Evolutionary conservation across 768 basidiomycete species (phyloP), one percentile per base, ranked within the genome.

Genomic region (Tylopilus intermedius): DNA sequence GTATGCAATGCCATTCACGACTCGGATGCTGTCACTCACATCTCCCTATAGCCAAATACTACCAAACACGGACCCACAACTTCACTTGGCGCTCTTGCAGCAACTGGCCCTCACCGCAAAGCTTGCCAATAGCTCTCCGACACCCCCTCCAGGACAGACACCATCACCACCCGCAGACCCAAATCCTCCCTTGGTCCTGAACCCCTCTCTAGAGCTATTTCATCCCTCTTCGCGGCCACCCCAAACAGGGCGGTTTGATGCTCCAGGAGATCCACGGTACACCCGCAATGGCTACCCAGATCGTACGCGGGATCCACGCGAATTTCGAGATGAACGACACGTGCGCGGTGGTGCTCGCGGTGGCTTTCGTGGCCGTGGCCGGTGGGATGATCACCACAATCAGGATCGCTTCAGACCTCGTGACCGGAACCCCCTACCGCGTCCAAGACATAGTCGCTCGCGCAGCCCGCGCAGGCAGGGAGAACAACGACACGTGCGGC

Each of bases 21-120:
- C 18, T 18, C 18, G 18, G 43, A 6, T 30, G 30, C 44, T 5
- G 35, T 37, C 14, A 15, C 52, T 41, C 35, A 32, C 8, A 8
- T 53, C 24, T 13, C 11, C 15, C 45, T 57, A 8, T 59, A 85
- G 83, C 73, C 85, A 86, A 84, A 80, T 72, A 80, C 63, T 66
- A 55, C 62, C 81, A 82, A 86, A 82, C 63, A 79, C 68, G 6
- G 62, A 72, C 51, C 71, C 69, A 45, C 70, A 70, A 47, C 61
- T 80, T 61, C 79, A 80, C 56, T 72, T 91, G 50, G 82, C 85
- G 45, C 73, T 88, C 58, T 73, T 93, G 62, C 88, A 90, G 64
- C 88, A 89, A 65, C 77, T 91, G 66, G 77, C 87, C 49, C 81
- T 83, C 62, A 79, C 79, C 61, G 79, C 84, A 39, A 76, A 71